phyloP scores from a whole-genome alignment of 2,329 filamentous ascomycete species.

The Arthrobotrys entomopaga region DNA sequence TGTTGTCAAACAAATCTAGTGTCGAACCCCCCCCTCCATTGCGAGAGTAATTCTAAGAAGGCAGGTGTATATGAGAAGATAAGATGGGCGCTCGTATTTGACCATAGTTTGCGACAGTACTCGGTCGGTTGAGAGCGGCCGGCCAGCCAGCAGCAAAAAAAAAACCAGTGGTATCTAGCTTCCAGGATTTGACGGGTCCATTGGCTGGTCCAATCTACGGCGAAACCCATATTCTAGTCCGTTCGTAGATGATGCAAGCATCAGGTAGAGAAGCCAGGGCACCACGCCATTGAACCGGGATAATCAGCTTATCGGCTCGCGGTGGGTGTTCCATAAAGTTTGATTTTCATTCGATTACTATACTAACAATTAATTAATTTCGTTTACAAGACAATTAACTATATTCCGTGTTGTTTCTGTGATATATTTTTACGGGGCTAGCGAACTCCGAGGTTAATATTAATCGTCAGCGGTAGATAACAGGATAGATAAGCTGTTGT shows the following conservation, averaged over 20 bases:
- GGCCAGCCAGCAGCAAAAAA: background rate
- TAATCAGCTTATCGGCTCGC: slow-evolving; percentile 9
- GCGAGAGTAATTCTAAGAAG: background rate
- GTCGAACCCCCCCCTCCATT: too few relatives aligned
- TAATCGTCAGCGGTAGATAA: too few relatives aligned
- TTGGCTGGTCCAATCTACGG: background rate
- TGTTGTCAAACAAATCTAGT: too few relatives aligned
- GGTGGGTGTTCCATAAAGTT: background rate
- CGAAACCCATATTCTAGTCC: background rate
- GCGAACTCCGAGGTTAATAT: too few relatives aligned
- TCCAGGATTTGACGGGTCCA: background rate
- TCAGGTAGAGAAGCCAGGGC: background rate
- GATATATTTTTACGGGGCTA: background rate
- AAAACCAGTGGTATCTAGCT: background rate
- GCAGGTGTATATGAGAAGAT: slow-evolving; percentile 9
- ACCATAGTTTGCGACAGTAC: background rate
- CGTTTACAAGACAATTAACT: background rate
- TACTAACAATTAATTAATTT: background rate
- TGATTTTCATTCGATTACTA: slow-evolving; percentile 6
- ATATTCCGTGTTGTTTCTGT: slow-evolving; percentile 15
- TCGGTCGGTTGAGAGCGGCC: background rate
- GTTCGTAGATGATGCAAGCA: slow-evolving; percentile 5
- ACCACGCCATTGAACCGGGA: slow-evolving; percentile 4
- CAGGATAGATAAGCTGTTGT: too few relatives aligned
- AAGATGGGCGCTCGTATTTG: slow-evolving; percentile 17